Percentiles rank a stretch among this genome's conserved stretches.
Conservation (phyloP, 1,139 yeast genomes). For the Candida tropicalis region DNA sequence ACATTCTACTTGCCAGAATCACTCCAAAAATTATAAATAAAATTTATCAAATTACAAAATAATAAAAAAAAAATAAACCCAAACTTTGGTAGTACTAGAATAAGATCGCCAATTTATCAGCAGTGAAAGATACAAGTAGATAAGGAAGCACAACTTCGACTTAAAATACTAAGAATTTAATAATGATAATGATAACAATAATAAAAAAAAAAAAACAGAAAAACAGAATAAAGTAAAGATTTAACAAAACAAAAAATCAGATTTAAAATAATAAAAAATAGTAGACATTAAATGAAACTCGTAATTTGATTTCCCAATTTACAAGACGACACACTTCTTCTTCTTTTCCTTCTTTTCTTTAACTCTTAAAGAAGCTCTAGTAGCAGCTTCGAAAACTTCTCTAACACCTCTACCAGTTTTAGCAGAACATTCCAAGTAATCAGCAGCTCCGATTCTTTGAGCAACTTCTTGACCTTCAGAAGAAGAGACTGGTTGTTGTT, state of each 20-base stretch:
- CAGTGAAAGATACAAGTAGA: slow-evolving; percentile 1
- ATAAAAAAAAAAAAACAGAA: neutral
- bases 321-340: slow-evolving; percentile 62
- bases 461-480: slow-evolving; percentile 87
- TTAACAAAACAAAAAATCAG: neutral
- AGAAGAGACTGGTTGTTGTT: slow-evolving; percentile 73
- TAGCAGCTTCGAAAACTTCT: slow-evolving; percentile 90
- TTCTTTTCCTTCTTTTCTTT: slow-evolving; percentile 60
- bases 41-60: too few species aligned
- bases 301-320: slow-evolving; percentile 20
- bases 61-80: neutral
- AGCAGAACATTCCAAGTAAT: slow-evolving; percentile 92
- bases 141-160: slow-evolving; percentile 1
- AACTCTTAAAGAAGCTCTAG: slow-evolving; percentile 79
- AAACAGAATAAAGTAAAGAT: neutral
- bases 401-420: slow-evolving; percentile 89
- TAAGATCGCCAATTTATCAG: neutral
- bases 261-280: neutral
- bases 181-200: neutral
- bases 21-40: too few species aligned
- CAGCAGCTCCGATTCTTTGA: slow-evolving; percentile 81
- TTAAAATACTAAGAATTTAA: neutral
- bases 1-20: too few species aligned
- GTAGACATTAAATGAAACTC: neutral
- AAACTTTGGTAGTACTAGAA: neutral